Conservation (phyloP, 495 filamentous ascomycete species). For the Aspergillus campestris region DNA sequence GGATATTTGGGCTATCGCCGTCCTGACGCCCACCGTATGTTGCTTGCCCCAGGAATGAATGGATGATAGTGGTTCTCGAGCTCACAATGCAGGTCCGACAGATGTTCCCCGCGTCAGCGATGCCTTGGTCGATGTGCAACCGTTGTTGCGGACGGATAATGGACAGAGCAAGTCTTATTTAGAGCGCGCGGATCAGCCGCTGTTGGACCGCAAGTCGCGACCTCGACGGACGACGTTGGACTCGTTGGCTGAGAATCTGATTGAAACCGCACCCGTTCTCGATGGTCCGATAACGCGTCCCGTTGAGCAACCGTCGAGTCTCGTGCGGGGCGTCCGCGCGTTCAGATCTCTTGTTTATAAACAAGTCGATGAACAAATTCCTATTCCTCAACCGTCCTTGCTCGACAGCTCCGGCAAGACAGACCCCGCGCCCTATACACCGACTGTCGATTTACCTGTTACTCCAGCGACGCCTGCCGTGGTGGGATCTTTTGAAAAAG, state of each 20-base stretch:
- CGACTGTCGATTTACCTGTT: conserved; percentile 10
- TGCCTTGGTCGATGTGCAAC: conserved; percentile 8
- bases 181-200: conserved; percentile 5
- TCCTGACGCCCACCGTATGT: conserved; percentile 24
- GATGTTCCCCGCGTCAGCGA: conserved; percentile 10
- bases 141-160: conserved; percentile 3
- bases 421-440: conserved; percentile 4
- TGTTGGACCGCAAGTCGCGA: conserved; percentile 3
- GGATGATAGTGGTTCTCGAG: not conserved
- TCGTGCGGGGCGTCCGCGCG: conserved; percentile 26
- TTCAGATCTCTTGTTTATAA: conserved; percentile 28
- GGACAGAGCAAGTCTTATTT: conserved; percentile 12
- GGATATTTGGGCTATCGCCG: conserved; percentile 22
- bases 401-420: conserved; percentile 5
- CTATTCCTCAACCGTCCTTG: conserved; percentile 17
- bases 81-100: conserved; percentile 1
- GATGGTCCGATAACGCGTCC: conserved; percentile 15
- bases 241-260: conserved; percentile 6
- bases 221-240: conserved; percentile 6
- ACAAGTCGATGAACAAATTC: conserved; percentile 23
- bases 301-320: conserved; percentile 19
- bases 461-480: conserved; percentile 6
- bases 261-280: conserved; percentile 14
- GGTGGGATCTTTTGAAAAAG: conserved; percentile 1
- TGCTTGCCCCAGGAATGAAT: not conserved